Percentiles rank a stretch among this genome's conserved stretches.
Conservation (phyloP, 2,329 filamentous ascomycete species). For the Phialocephala sp. region DNA sequence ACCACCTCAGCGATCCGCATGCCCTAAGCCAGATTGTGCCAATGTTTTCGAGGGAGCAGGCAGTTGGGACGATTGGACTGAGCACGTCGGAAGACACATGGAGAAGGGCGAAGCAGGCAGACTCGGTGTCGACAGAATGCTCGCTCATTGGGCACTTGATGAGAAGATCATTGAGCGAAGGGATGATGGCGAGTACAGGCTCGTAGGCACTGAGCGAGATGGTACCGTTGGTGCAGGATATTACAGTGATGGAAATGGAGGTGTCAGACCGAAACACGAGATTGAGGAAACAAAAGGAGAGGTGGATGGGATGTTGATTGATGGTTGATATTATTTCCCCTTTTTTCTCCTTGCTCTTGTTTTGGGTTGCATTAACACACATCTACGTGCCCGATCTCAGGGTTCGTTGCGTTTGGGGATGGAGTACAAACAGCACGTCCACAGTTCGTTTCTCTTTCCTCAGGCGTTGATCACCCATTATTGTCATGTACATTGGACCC, state of each 20-base stretch:
- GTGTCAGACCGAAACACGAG: slow-evolving; percentile 35
- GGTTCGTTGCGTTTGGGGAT: slow-evolving; percentile 8
- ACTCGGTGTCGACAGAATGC: slow-evolving; percentile 61
- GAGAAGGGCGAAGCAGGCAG: slow-evolving; percentile 70
- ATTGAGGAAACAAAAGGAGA: slow-evolving; percentile 33
- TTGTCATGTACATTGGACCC: slow-evolving; percentile 1
- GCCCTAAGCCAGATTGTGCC: slow-evolving; percentile 73
- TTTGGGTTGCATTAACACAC: slow-evolving; percentile 7
- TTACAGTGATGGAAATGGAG: slow-evolving; percentile 42
- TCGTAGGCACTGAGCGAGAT: slow-evolving; percentile 53
- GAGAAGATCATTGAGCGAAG: slow-evolving; percentile 66
- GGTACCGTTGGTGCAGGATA: slow-evolving; percentile 39
- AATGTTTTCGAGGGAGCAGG: slow-evolving; percentile 71
- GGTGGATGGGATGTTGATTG: slow-evolving; percentile 37
- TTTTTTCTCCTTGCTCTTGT: slow-evolving; percentile 2
- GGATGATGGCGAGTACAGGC: slow-evolving; percentile 60
- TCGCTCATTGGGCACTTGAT: slow-evolving; percentile 67
- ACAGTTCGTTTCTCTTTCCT: not conserved
- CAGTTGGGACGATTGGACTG: slow-evolving; percentile 90
- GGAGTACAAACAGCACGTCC: slow-evolving; percentile 6
- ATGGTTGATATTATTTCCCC: slow-evolving; percentile 27
- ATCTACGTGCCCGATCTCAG: not conserved
- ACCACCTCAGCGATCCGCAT: slow-evolving; percentile 74
- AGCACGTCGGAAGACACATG: slow-evolving; percentile 90
- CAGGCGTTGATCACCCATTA: not conserved